A percentile compares a stretch with the other conserved stretches of the same genome.
Evolutionary conservation across 2,329 filamentous ascomycete species (phyloP).

Genomic region (Fusarium sp.): DNA sequence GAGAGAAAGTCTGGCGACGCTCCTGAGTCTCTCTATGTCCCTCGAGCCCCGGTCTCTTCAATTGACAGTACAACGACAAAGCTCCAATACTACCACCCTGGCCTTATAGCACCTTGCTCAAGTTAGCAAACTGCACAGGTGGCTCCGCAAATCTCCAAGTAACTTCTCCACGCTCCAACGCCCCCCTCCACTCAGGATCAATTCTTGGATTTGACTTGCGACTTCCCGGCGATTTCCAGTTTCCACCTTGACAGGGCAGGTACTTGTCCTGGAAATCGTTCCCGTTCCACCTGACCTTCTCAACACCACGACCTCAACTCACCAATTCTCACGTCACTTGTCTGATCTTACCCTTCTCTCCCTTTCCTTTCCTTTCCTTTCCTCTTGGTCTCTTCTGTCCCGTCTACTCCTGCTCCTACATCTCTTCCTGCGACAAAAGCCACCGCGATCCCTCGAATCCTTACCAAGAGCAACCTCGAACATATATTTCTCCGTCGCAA

Average conservation of each 20-base stretch:
- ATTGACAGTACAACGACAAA: neutral
- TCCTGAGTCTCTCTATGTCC: neutral
- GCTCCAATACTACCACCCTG: neutral
- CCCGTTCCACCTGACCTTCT: conserved; percentile 34
- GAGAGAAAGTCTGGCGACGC: neutral
- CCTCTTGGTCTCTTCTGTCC: neutral
- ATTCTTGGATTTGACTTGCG: conserved; percentile 19
- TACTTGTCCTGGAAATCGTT: conserved; percentile 31
- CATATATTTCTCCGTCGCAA: conserved; percentile 14
- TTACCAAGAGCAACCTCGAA: conserved; percentile 16
- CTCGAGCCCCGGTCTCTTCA: neutral
- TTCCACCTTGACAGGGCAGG: conserved; percentile 34
- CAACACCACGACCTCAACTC: conserved; percentile 34
- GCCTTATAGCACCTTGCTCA: neutral
- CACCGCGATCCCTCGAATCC: conserved; percentile 24
- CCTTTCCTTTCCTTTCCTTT: conserved; percentile 2
- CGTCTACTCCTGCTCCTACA: neutral
- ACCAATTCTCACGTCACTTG: conserved; percentile 16
- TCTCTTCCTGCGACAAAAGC: conserved; percentile 1
- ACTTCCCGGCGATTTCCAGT: conserved; percentile 32
- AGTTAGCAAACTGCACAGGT: conserved; percentile 7
- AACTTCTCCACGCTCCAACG: conserved; percentile 34
- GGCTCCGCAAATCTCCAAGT: conserved; percentile 31
- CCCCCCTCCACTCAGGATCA: conserved; percentile 27
- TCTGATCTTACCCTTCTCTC: neutral